Percentiles rank a stretch among this genome's conserved stretches.
phyloP scores from a whole-genome alignment of 2,329 filamentous ascomycete genomes.

The Bipolaris sorokiniana region DNA sequence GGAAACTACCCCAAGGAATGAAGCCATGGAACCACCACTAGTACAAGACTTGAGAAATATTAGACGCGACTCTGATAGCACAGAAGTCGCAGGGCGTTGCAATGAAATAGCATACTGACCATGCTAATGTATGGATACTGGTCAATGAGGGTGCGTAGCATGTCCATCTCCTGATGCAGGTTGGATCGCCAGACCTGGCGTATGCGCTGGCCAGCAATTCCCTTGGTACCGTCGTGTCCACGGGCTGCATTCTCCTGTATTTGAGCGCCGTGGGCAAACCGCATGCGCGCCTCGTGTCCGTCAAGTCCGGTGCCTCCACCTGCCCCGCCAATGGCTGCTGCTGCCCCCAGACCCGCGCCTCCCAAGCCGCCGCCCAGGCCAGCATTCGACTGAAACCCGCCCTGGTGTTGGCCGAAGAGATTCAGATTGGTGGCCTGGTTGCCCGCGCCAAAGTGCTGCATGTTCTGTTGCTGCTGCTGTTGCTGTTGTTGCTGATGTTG shows the following conservation, averaged over 20 bases:
- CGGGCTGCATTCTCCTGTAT: slow-evolving; percentile 59
- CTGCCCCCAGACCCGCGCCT: slow-evolving; percentile 64
- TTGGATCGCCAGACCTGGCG: slow-evolving; percentile 96
- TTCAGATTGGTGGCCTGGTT: slow-evolving; percentile 67
- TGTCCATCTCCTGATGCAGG: slow-evolving; percentile 85
- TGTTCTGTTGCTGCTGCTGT: slow-evolving; percentile 59
- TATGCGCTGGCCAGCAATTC: slow-evolving; percentile 74
- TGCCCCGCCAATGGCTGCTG: slow-evolving; percentile 58
- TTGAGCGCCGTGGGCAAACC: slow-evolving; percentile 76
- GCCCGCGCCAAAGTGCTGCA: slow-evolving; percentile 68
- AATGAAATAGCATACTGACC: slow-evolving; percentile 63
- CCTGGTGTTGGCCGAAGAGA: slow-evolving; percentile 54
- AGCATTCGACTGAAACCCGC: slow-evolving; percentile 57
- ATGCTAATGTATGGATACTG: slow-evolving; percentile 97
- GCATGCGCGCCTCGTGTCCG: slow-evolving; percentile 85
- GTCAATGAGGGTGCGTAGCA: slow-evolving; percentile 81
- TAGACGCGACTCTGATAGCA: slow-evolving; percentile 13
- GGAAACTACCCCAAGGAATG: slow-evolving; percentile 14
- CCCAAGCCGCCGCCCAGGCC: slow-evolving; percentile 61
- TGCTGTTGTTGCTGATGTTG: slow-evolving; percentile 56
- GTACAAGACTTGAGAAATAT: slow-evolving; percentile 19
- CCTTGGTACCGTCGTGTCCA: slow-evolving; percentile 62
- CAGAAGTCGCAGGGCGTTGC: slow-evolving; percentile 3
- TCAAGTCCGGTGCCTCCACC: slow-evolving; percentile 70
- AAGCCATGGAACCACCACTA: slow-evolving; percentile 9